These are phyloP conservation scores for Yamadazyma taylorii DNA, from an alignment of 1,139 yeast species.

Conservation along the genomic window DNA sequence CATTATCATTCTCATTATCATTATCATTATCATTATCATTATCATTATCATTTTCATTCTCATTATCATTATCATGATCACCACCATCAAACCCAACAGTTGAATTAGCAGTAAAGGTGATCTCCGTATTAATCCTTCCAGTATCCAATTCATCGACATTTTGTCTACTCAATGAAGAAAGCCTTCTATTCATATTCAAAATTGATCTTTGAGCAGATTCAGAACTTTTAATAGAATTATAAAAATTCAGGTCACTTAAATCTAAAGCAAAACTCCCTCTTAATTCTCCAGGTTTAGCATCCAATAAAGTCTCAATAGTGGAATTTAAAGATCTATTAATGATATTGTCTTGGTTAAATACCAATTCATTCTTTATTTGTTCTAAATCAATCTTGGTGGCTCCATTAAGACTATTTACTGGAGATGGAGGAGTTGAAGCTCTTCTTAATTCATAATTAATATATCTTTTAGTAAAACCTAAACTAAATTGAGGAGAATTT, in stretches of 20 bases:
- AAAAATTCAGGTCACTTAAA: constrained; percentile 42
- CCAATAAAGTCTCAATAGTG: constrained; percentile 24
- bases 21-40: no score
- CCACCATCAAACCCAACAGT: not conserved
- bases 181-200: constrained; percentile 39
- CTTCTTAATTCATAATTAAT: constrained; percentile 21
- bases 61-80: constrained; percentile 1
- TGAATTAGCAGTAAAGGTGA: constrained; percentile 31
- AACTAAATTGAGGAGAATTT: constrained; percentile 32
- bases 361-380: constrained; percentile 28
- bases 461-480: constrained; percentile 37
- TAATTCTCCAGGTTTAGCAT: constrained; percentile 38
- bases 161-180: constrained; percentile 34
- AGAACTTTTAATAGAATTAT: constrained; percentile 36
- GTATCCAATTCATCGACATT: constrained; percentile 27
- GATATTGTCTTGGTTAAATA: constrained; percentile 18
- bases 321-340: constrained; percentile 16
- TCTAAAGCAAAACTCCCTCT: constrained; percentile 45
- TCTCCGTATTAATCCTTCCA: constrained; percentile 39
- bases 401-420: constrained; percentile 4
- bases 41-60: constrained; percentile 6
- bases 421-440: constrained; percentile 12
- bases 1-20: constrained; percentile 1
- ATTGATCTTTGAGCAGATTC: constrained; percentile 32
- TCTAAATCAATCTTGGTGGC: constrained; percentile 28